These are phyloP conservation scores for Mycena belliarum DNA, from an alignment of 768 basidiomycete genomes.

Conservation along the genomic window DNA sequence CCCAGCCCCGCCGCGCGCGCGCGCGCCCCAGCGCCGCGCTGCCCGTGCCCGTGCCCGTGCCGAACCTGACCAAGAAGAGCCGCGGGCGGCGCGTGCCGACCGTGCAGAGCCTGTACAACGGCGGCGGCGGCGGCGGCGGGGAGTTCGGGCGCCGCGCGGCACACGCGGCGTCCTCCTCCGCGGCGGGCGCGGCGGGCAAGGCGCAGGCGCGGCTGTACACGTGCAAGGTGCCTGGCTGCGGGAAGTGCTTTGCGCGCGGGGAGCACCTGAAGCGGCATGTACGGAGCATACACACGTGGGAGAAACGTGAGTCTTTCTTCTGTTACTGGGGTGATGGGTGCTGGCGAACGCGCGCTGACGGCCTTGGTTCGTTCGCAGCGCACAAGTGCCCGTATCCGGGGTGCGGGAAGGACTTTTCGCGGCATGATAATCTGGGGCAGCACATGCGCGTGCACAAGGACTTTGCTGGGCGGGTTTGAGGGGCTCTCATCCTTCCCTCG, in stretches of 20 bases:
- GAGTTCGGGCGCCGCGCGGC: too few species aligned
- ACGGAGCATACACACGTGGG: conserved; percentile 77
- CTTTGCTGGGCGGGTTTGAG: conserved; percentile 10
- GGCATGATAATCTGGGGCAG: conserved; percentile 77
- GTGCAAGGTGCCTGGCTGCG: conserved; percentile 72
- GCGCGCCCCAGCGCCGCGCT: conserved; percentile 28
- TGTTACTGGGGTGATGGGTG: too few species aligned
- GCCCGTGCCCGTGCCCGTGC: conserved; percentile 50
- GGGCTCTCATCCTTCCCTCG: too few species aligned
- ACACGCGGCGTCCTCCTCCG: too few species aligned
- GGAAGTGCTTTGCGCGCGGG: conserved; percentile 75
- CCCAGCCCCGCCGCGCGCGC: conserved; percentile 11
- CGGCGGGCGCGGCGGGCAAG: not conserved
- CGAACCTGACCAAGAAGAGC: conserved; percentile 70
- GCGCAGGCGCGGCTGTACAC: conserved; percentile 48
- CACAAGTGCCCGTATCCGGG: conserved; percentile 61
- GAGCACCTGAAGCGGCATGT: conserved; percentile 86
- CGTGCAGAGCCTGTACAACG: conserved; percentile 25
- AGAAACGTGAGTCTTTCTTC: conserved; percentile 66
- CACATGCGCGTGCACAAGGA: conserved; percentile 64
- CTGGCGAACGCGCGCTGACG: not conserved
- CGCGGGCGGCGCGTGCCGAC: conserved; percentile 57
- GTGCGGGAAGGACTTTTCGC: conserved; percentile 72
- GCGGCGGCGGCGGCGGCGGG: conserved; percentile 2
- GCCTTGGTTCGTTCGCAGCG: conserved; percentile 43